Conservation (phyloP, 2,329 filamentous ascomycete species). For the Nemania diffusa region DNA sequence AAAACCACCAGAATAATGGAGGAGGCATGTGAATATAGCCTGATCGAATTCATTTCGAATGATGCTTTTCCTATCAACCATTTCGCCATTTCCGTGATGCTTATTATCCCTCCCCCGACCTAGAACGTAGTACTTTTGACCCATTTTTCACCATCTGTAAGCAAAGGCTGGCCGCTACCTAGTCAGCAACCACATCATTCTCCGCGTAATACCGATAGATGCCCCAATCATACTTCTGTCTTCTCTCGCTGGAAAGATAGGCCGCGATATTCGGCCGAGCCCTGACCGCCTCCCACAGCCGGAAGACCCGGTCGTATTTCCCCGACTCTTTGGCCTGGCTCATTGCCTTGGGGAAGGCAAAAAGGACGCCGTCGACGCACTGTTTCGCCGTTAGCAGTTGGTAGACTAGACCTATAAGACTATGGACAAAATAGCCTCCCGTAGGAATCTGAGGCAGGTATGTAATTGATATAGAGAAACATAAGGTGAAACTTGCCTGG, state of each 20-base stretch:
- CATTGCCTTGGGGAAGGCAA: constrained; percentile 76
- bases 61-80: neutral
- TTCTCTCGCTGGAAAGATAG: constrained; percentile 72
- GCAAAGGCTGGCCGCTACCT: constrained; percentile 2
- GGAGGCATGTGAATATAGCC: neutral
- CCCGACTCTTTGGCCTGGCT: constrained; percentile 61
- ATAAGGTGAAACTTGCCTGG: constrained; percentile 61
- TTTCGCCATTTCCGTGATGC: neutral
- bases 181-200: constrained; percentile 24
- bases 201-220: constrained; percentile 72
- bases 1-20: neutral
- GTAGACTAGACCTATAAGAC: neutral
- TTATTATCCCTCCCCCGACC: neutral
- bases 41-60: neutral
- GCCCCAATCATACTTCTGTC: constrained; percentile 68
- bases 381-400: constrained; percentile 7
- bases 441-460: constrained; percentile 51
- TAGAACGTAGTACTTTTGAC: too few species aligned
- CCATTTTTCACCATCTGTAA: neutral
- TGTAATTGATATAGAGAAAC: neutral
- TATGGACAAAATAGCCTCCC: neutral
- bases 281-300: constrained; percentile 70
- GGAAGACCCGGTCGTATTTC: constrained; percentile 69
- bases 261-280: constrained; percentile 70
- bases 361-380: constrained; percentile 62